These are phyloP conservation scores for Termitomyces sp. DNA, from an alignment of 768 basidiomycete species.

Conservation along the genomic window DNA sequence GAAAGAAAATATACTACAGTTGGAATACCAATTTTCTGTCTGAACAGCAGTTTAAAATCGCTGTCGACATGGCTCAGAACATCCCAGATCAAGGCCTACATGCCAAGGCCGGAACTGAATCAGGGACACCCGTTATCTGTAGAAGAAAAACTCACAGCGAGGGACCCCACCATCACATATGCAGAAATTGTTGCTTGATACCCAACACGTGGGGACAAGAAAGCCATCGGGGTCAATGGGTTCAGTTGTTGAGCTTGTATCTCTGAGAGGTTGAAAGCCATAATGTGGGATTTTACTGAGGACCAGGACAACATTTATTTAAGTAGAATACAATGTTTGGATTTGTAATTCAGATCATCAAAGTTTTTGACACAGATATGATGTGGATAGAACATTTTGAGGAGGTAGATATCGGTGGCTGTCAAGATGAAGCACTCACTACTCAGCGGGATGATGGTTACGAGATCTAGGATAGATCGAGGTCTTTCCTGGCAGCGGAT, in stretches of 20 bases:
- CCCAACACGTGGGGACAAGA: slow-evolving; percentile 24
- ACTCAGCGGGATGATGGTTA: no score
- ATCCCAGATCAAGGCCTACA: slow-evolving; percentile 30
- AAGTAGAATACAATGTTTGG: neutral
- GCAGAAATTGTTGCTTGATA: slow-evolving; percentile 24
- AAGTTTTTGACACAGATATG: no score
- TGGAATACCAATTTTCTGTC: slow-evolving; percentile 15
- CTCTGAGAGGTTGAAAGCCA: slow-evolving; percentile 3
- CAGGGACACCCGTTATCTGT: neutral
- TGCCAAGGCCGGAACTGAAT: neutral
- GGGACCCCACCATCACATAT: slow-evolving; percentile 24
- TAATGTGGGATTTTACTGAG: neutral
- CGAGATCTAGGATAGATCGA: no score
- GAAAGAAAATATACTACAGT: slow-evolving; percentile 28
- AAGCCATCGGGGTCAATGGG: slow-evolving; percentile 29
- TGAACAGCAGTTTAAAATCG: slow-evolving; percentile 24
- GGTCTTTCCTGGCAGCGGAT: no score
- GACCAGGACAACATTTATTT: neutral
- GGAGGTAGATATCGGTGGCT: no score
- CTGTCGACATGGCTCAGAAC: slow-evolving; percentile 24
- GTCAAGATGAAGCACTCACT: no score
- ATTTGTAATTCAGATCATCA: no score
- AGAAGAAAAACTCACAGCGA: slow-evolving; percentile 11
- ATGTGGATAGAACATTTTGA: no score
- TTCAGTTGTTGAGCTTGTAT: slow-evolving; percentile 19